These are phyloP conservation scores for Jacaranda mimosifolia DNA, from an alignment of 257 asterid genomes.

Conservation along the genomic window DNA sequence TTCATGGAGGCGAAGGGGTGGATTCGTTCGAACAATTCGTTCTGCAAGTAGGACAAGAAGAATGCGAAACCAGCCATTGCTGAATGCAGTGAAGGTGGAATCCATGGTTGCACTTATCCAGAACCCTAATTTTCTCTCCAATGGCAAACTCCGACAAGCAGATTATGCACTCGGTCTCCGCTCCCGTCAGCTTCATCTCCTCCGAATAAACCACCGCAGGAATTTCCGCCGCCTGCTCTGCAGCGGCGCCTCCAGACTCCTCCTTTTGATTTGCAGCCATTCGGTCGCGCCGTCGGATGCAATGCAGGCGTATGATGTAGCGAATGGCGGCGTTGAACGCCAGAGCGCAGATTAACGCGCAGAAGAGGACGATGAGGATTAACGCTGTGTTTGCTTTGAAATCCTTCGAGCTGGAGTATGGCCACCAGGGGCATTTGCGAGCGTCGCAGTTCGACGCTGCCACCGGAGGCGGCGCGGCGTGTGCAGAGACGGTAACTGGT, in stretches of 20 bases:
- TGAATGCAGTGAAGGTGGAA: conserved; percentile 61
- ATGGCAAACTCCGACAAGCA: conserved; percentile 58
- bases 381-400: conserved; percentile 66
- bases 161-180: conserved; percentile 60
- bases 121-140: conserved; percentile 57
- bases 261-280: conserved; percentile 20
- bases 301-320: conserved; percentile 45
- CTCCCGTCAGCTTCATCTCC: conserved; percentile 56
- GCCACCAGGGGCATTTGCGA: conserved; percentile 73
- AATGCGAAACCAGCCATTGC: conserved; percentile 55
- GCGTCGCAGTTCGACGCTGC: conserved; percentile 44
- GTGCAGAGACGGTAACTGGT: conserved; percentile 27
- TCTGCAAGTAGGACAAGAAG: conserved; percentile 73
- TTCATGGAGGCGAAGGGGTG: conserved; percentile 37
- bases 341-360: conserved; percentile 51
- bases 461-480: conserved; percentile 40
- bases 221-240: conserved; percentile 37
- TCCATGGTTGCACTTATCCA: conserved; percentile 63
- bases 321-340: conserved; percentile 59
- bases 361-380: conserved; percentile 54
- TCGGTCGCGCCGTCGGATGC: conserved; percentile 37
- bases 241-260: conserved; percentile 28
- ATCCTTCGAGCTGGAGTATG: conserved; percentile 62
- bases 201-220: conserved; percentile 41
- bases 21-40: conserved; percentile 40